Evolutionary conservation across 2,329 filamentous ascomycete genomes (phyloP), one percentile per base, ranked within the genome.

Genomic region (Aspergillus persii): DNA sequence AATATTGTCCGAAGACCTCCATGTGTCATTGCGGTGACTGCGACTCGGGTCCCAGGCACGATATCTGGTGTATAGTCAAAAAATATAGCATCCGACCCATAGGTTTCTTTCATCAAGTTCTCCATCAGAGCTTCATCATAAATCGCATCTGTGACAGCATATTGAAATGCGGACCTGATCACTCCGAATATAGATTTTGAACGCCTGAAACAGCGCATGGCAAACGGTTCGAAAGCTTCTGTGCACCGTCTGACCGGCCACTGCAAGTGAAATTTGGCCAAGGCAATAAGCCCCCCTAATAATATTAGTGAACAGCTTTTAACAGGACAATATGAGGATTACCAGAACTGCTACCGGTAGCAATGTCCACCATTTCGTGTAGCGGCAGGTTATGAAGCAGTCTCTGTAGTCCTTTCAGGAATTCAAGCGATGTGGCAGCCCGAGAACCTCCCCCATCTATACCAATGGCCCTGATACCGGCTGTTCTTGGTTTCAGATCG

Each of bases 331-430:
- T 31, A 3, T 31, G 33, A 51, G 49, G 49, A 33, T 51, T 30
- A 51, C 49, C 49, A 15, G 56, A 61, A 29, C 59, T 61, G 47
- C 56, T 61, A 31, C 59, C 50, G 51, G 49, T 4, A 44, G 44
- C 48, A 47, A 61, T 51, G 50, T 61, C 59, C 23, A 61, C 39
- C 44, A 59, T 56, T 46, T 61, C 56, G 29, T 58, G 50, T 30
- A 61, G 44, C 11, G 56, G 59, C 39, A 44, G 53, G 23, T 50
- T 18, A 18, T 27, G n/a, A 47, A 61, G 53, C 15, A 54, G 29
- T 53, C 56, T 58, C 53, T 61, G 53, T 46, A 61, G n/a, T 31
- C 50, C 33, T 27, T 55, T 30, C 23, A 61, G 7, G n/a, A 53
- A 59, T 49, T 61, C 56, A 23, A 61, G 50, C 39, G 56, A 44